These are phyloP conservation scores for Pezicula neosporulosa DNA, from an alignment of 2,329 filamentous ascomycete species.

Conservation along the genomic window DNA sequence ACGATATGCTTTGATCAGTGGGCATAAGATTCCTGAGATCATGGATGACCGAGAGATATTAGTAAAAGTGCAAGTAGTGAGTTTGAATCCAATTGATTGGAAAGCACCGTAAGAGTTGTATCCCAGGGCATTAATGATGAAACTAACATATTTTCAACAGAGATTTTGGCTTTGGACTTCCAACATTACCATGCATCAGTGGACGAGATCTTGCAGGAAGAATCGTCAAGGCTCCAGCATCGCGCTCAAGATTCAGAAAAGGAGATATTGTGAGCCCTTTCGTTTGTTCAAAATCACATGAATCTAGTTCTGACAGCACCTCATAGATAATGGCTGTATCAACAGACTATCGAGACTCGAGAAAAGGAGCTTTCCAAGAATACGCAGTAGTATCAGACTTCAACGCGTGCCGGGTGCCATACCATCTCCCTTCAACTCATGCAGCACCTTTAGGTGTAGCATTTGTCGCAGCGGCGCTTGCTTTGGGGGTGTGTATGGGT, in stretches of 20 bases:
- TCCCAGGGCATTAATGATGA: constrained; percentile 57
- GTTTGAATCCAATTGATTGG: constrained; percentile 79
- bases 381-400: constrained; percentile 48
- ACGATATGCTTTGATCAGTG: constrained; percentile 41
- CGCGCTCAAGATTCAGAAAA: constrained; percentile 43
- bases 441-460: constrained; percentile 27
- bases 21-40: constrained; percentile 43
- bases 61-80: constrained; percentile 55
- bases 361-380: constrained; percentile 28
- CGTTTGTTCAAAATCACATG: constrained; percentile 19
- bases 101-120: constrained; percentile 73
- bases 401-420: constrained; percentile 25
- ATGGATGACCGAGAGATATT: constrained; percentile 57
- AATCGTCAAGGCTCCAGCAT: constrained; percentile 46
- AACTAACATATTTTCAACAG: constrained; percentile 50
- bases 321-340: constrained; percentile 31
- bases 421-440: constrained; percentile 11
- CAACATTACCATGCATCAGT: constrained; percentile 25
- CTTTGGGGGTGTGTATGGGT: constrained; percentile 67
- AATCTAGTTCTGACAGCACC: constrained; percentile 5
- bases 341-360: constrained; percentile 27
- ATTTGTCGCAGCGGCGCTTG: constrained; percentile 60
- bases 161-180: constrained; percentile 27
- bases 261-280: constrained; percentile 46
- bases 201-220: constrained; percentile 59